A percentile compares a stretch with the other conserved stretches of the same genome.
These are phyloP conservation scores for Verticillium nonalfalfae DNA, from an alignment of 2,329 filamentous ascomycete species.

Conservation along the genomic window DNA sequence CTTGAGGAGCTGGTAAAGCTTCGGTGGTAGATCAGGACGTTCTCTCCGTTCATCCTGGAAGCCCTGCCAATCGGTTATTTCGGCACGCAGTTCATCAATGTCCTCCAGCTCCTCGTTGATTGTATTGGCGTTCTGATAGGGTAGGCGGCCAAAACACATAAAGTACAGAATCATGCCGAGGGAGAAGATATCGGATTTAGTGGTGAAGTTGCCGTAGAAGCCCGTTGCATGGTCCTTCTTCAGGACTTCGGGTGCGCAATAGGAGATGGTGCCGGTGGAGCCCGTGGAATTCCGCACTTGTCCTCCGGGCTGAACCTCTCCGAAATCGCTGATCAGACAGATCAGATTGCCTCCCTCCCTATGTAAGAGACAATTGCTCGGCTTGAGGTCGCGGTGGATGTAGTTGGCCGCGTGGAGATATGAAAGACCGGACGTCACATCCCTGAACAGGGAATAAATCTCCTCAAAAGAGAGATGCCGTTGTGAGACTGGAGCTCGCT, in stretches of 20 bases:
- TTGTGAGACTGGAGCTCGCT: conserved; percentile 39
- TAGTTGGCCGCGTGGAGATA: conserved; percentile 89
- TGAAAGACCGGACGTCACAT: conserved; percentile 86
- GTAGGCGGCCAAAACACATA: conserved; percentile 87
- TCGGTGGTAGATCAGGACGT: conserved; percentile 76
- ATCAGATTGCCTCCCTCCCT: conserved; percentile 62
- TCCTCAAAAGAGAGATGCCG: conserved; percentile 67
- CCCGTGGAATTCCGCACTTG: conserved; percentile 81
- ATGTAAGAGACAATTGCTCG: conserved; percentile 89
- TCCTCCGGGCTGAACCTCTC: conserved; percentile 86
- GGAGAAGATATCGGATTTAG: conserved; percentile 97
- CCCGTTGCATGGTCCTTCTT: conserved; percentile 57
- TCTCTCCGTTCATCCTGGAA: conserved; percentile 72
- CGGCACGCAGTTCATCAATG: conserved; percentile 72
- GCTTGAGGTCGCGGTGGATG: conserved; percentile 93
- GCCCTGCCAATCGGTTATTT: conserved; percentile 83
- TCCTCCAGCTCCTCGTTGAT: conserved; percentile 91
- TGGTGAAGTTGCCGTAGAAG: conserved; percentile 85
- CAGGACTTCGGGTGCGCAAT: conserved; percentile 92
- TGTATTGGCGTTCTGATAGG: conserved; percentile 77
- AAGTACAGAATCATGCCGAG: conserved; percentile 98
- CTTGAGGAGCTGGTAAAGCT: conserved; percentile 80
- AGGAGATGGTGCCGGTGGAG: conserved; percentile 92
- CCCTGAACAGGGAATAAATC: conserved; percentile 94
- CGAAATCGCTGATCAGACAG: conserved; percentile 95